Conservation (phyloP, 2,329 filamentous ascomycete species). For the Graphilbum fragrans region DNA sequence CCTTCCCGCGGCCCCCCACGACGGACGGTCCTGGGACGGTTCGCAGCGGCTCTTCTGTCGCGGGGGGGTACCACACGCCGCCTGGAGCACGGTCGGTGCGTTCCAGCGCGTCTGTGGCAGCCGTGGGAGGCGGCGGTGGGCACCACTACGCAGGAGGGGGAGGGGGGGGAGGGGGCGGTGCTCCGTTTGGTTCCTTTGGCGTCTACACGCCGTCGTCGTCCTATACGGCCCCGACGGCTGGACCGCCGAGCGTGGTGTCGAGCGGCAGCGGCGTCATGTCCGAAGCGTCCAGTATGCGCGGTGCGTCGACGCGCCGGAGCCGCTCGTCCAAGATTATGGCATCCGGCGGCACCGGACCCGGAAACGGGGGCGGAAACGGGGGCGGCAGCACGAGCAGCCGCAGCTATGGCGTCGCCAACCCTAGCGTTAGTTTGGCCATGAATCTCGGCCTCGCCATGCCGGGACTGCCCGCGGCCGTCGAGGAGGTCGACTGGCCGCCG, state of each 20-base stretch:
- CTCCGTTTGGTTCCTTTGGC: conserved; percentile 8
- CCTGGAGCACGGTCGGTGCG: conserved; percentile 13
- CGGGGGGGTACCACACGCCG: conserved; percentile 10
- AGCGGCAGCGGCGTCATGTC: conserved; percentile 15
- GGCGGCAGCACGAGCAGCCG: conserved; percentile 5
- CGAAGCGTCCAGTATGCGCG: conserved; percentile 16
- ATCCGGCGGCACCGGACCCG: no score
- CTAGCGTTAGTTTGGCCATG: background rate
- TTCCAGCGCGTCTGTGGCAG: conserved; percentile 11
- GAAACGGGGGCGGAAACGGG: conserved; percentile 3
- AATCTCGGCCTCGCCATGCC: background rate
- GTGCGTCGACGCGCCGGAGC: conserved; percentile 1
- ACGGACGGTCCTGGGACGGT: conserved; percentile 7
- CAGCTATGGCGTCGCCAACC: background rate
- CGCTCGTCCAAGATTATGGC: background rate
- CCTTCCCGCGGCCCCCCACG: conserved; percentile 16
- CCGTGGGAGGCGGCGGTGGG: conserved; percentile 3
- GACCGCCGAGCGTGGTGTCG: conserved; percentile 13
- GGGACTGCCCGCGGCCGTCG: conserved; percentile 5
- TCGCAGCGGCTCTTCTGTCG: conserved; percentile 10
- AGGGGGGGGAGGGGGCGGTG: background rate
- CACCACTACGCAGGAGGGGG: background rate
- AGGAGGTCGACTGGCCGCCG: conserved; percentile 15
- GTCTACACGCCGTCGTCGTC: conserved; percentile 8
- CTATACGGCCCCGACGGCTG: background rate